Evolutionary conservation across 1,284 basidiomycete species (phyloP).

Genomic region (Trametes hirsuta): DNA sequence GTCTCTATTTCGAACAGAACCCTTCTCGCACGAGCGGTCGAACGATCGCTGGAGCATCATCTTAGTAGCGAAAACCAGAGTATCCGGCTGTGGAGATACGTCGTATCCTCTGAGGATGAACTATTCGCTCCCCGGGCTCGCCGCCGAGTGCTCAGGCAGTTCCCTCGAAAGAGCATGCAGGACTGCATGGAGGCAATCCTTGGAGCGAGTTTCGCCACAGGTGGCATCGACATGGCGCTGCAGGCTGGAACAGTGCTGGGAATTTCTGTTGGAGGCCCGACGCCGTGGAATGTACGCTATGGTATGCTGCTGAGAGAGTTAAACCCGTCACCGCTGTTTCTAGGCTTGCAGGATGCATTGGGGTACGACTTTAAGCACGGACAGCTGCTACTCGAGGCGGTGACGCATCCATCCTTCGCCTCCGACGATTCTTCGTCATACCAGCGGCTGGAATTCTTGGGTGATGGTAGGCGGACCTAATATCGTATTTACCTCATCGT

Average conservation of each 20-base stretch:
- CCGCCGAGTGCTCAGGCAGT: conserved; percentile 39
- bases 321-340: conserved; percentile 52
- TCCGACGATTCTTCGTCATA: conserved; percentile 64
- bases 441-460: conserved; percentile 84
- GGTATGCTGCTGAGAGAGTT: conserved; percentile 33
- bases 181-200: conserved; percentile 86
- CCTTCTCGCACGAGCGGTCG: conserved; percentile 66
- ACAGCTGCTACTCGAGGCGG: conserved; percentile 69
- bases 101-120: conserved; percentile 39
- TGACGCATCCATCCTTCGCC: conserved; percentile 80
- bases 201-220: conserved; percentile 72
- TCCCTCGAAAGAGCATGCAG: conserved; percentile 73
- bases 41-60: conserved; percentile 62
- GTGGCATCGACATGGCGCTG: conserved; percentile 71
- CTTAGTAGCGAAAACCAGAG: conserved; percentile 62
- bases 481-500: not conserved
- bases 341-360: conserved; percentile 59
- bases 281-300: conserved; percentile 65
- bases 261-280: conserved; percentile 69
- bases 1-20: conserved; percentile 70
- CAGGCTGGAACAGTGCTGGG: conserved; percentile 65
- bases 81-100: conserved; percentile 64
- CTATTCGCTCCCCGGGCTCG: conserved; percentile 33
- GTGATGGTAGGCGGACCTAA: conserved; percentile 65
- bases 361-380: conserved; percentile 73